Percentiles rank a stretch among this genome's conserved stretches.
Conservation (phyloP, 257 asterid species). For the Fraxinus pennsylvanica region DNA sequence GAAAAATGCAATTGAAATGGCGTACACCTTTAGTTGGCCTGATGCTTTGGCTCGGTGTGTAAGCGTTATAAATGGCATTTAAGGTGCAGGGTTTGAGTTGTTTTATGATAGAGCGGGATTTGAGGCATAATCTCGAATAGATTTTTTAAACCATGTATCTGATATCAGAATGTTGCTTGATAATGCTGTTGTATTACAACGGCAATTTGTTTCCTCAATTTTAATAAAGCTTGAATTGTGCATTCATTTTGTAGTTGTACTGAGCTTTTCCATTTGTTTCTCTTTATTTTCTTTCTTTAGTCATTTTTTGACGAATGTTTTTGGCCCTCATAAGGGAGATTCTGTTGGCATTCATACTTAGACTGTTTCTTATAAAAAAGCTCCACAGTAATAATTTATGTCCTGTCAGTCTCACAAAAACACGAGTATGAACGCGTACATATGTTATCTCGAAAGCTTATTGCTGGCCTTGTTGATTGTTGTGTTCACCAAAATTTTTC, state of each 20-base stretch:
- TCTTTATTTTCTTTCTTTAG: neutral
- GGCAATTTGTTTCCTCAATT: neutral
- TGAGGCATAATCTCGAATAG: no score
- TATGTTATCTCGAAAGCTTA: neutral
- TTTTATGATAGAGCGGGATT: no score
- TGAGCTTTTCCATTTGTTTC: neutral
- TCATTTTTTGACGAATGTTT: neutral
- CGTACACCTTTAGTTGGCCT: no score
- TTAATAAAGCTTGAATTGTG: neutral
- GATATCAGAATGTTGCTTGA: neutral
- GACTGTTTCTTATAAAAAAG: neutral
- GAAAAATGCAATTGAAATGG: no score
- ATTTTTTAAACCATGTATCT: no score
- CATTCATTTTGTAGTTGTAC: neutral
- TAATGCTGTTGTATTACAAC: neutral
- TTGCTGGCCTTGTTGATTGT: neutral
- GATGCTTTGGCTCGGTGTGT: no score
- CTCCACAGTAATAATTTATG: neutral
- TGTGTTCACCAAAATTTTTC: neutral
- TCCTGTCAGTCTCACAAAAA: neutral
- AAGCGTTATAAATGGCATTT: no score
- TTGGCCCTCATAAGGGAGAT: neutral
- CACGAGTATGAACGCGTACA: no score
- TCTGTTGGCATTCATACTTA: neutral
- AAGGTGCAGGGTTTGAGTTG: no score